These are phyloP conservation scores for Fusarium palustre DNA, from an alignment of 2,329 filamentous ascomycete species.

Conservation along the genomic window DNA sequence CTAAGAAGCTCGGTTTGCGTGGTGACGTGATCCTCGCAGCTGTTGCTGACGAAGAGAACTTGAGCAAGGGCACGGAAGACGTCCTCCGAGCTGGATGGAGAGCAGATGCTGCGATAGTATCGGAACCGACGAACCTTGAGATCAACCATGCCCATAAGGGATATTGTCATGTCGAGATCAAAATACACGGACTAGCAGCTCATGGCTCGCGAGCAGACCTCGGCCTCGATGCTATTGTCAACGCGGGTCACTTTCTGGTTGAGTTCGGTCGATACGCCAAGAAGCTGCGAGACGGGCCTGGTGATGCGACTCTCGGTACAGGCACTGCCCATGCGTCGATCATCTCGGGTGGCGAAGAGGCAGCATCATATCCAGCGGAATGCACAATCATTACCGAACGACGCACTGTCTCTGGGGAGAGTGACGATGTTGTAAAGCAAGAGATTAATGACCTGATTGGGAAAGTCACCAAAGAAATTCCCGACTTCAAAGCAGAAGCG, in stretches of 20 bases:
- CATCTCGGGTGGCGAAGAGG: slow-evolving; percentile 63
- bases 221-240: slow-evolving; percentile 63
- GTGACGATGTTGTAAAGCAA: slow-evolving; percentile 49
- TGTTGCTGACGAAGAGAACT: slow-evolving; percentile 65
- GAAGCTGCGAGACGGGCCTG: slow-evolving; percentile 46
- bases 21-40: slow-evolving; percentile 66
- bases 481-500: slow-evolving; percentile 56
- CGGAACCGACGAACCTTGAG: slow-evolving; percentile 59
- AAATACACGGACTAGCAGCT: slow-evolving; percentile 55
- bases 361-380: slow-evolving; percentile 62
- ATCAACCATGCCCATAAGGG: slow-evolving; percentile 63
- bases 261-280: slow-evolving; percentile 58
- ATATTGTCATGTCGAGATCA: slow-evolving; percentile 60
- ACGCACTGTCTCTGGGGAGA: slow-evolving; percentile 61
- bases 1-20: slow-evolving; percentile 53
- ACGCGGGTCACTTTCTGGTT: slow-evolving; percentile 60
- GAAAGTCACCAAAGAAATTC: slow-evolving; percentile 48
- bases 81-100: slow-evolving; percentile 64
- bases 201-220: slow-evolving; percentile 58
- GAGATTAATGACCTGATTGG: slow-evolving; percentile 56
- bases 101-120: slow-evolving; percentile 64
- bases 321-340: slow-evolving; percentile 61
- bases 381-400: slow-evolving; percentile 63
- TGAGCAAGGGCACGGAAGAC: slow-evolving; percentile 63
- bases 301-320: slow-evolving; percentile 52